Evolutionary conservation across 352 stramenopile species (phyloP).

Genomic region (Phytophthora hybrid): DNA sequence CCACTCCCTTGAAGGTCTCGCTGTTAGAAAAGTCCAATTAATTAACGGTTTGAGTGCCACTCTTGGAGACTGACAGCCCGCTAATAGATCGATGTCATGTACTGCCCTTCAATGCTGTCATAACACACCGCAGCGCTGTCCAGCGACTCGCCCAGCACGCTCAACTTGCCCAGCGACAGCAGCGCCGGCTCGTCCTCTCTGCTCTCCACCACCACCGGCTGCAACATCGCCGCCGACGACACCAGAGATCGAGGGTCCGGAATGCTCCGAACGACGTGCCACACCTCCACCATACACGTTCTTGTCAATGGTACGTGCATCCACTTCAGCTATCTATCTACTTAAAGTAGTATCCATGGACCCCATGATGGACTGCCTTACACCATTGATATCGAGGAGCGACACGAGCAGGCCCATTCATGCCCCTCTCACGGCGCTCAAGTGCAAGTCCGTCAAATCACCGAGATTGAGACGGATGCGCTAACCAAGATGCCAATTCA

Average conservation of each 20-base stretch:
- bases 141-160: conserved; percentile 3
- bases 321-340: background rate
- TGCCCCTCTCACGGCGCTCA: conserved; percentile 2
- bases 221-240: conserved; percentile 12
- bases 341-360: no score
- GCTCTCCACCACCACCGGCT: conserved; percentile 21
- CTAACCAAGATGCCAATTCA: conserved; percentile 3
- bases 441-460: conserved; percentile 7
- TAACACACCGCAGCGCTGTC: conserved; percentile 6
- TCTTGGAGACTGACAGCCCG: background rate
- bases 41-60: background rate
- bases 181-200: no score
- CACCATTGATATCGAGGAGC: background rate
- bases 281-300: conserved; percentile 29
- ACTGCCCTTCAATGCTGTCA: background rate
- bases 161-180: no score
- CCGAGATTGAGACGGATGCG: background rate
- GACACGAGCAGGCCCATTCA: background rate
- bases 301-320: background rate
- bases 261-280: conserved; percentile 33
- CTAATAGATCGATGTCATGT: background rate
- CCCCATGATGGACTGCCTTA: background rate
- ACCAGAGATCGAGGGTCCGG: conserved; percentile 9
- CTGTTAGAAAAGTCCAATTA: background rate
- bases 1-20: background rate